These are phyloP conservation scores for Testicularia cyperi DNA, from an alignment of 1,284 basidiomycete genomes.

Conservation along the genomic window DNA sequence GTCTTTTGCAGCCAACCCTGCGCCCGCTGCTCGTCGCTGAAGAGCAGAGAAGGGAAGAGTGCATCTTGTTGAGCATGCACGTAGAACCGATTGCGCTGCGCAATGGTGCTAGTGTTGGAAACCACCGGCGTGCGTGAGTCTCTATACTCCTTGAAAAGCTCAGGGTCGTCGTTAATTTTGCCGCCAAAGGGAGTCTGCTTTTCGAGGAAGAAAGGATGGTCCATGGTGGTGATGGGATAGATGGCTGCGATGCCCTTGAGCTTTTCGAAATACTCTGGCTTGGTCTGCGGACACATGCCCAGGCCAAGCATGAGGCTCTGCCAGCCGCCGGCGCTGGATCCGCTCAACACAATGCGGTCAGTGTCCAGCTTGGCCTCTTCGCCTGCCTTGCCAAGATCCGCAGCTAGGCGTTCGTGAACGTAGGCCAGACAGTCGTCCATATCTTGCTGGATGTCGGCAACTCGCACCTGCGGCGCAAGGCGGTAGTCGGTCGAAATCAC, in stretches of 20 bases:
- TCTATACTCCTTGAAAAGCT: constrained; percentile 20
- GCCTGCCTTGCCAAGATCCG: constrained; percentile 9
- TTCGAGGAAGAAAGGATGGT: constrained; percentile 37
- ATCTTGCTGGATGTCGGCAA: constrained; percentile 33
- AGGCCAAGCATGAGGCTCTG: constrained; percentile 37
- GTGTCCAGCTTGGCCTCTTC: constrained; percentile 18
- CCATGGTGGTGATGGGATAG: constrained; percentile 42
- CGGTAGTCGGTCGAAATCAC: constrained; percentile 41
- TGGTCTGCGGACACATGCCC: constrained; percentile 29
- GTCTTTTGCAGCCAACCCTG: constrained; percentile 31
- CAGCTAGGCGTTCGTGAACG: constrained; percentile 23
- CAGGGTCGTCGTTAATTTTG: constrained; percentile 14
- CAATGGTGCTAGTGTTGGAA: constrained; percentile 16
- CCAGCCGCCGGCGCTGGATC: constrained; percentile 39
- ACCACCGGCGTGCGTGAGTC: constrained; percentile 25
- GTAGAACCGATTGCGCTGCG: constrained; percentile 34
- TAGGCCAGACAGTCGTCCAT: constrained; percentile 30
- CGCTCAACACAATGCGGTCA: constrained; percentile 25
- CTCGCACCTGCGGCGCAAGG: constrained; percentile 34
- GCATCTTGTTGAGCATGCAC: constrained; percentile 40
- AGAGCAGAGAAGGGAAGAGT: constrained; percentile 36
- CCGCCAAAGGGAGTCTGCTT: constrained; percentile 27
- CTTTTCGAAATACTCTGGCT: constrained; percentile 7
- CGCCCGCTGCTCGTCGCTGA: constrained; percentile 19
- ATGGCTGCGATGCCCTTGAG: constrained; percentile 33